Evolutionary conservation across 1,284 basidiomycete genomes (phyloP).

Genomic region (Cystobasidium sp.): DNA sequence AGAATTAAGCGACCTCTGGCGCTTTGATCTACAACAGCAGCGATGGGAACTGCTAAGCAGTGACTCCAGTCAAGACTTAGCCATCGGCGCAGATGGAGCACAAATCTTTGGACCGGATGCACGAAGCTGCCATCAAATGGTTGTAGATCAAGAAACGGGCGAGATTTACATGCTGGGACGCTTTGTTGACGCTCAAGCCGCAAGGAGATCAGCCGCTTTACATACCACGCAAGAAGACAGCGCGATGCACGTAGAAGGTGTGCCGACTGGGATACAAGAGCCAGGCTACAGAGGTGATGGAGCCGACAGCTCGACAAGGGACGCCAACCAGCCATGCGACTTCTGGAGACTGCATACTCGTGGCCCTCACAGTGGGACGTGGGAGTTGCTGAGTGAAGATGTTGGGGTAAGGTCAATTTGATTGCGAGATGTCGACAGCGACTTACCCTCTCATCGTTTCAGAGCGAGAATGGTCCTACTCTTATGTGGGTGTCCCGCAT

Average conservation of each 20-base stretch:
- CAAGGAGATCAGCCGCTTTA: neutral
- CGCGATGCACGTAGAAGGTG: too few species aligned
- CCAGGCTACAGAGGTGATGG: neutral
- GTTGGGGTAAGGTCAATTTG: neutral
- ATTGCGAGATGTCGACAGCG: neutral
- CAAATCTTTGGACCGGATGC: conserved; percentile 49
- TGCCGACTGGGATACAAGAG: too few species aligned
- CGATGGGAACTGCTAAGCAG: conserved; percentile 51
- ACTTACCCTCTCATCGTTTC: neutral
- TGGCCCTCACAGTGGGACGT: conserved; percentile 50
- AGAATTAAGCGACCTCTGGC: conserved; percentile 57
- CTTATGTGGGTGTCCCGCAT: conserved; percentile 52
- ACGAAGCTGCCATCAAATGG: conserved; percentile 57
- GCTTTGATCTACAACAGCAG: conserved; percentile 53
- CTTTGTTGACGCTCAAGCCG: conserved; percentile 49
- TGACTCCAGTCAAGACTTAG: conserved; percentile 45
- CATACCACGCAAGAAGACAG: too few species aligned
- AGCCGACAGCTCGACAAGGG: neutral
- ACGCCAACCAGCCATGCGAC: conserved; percentile 43
- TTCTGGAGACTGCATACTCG: conserved; percentile 57
- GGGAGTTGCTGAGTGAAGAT: conserved; percentile 55
- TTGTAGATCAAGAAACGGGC: conserved; percentile 55
- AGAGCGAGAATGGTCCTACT: conserved; percentile 55
- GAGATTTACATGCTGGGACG: conserved; percentile 57
- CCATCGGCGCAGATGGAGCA: neutral